Conservation (phyloP, 2,329 filamentous ascomycete species). For the Elsinoe arachidis region DNA sequence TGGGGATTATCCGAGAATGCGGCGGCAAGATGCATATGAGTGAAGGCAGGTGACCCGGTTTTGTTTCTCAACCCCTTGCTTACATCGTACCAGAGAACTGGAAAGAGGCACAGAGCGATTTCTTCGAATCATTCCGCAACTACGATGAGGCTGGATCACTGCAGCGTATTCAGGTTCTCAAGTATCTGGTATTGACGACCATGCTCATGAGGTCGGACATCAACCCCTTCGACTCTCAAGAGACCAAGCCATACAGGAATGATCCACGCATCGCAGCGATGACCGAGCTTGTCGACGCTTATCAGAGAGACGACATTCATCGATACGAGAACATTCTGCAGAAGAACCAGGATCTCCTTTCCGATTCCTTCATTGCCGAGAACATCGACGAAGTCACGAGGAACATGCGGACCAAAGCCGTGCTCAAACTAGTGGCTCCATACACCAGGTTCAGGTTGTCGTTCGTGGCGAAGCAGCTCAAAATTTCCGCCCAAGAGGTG, state of each 20-base stretch:
- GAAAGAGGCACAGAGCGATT: slow-evolving; percentile 94
- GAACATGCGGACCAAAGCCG: slow-evolving; percentile 94
- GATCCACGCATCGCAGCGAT: slow-evolving; percentile 93
- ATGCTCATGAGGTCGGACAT: slow-evolving; percentile 99
- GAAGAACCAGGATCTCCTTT: slow-evolving; percentile 78
- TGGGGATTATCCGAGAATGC: slow-evolving; percentile 97
- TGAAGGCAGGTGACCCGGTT: slow-evolving; percentile 46
- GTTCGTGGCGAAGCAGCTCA: slow-evolving; percentile 82
- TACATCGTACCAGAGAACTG: slow-evolving; percentile 63
- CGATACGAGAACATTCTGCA: slow-evolving; percentile 81
- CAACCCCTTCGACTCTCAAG: slow-evolving; percentile 97
- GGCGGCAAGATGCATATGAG: slow-evolving; percentile 99
- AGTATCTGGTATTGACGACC: slow-evolving; percentile 90
- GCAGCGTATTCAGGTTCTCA: slow-evolving; percentile 92
- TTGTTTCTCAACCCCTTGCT: slow-evolving; percentile 16
- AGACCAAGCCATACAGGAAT: slow-evolving; percentile 96
- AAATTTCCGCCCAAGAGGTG: slow-evolving; percentile 76
- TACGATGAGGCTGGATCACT: slow-evolving; percentile 97
- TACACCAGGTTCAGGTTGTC: slow-evolving; percentile 85
- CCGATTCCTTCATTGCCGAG: slow-evolving; percentile 92
- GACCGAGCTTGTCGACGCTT: slow-evolving; percentile 94
- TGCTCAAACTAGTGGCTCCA: slow-evolving; percentile 85
- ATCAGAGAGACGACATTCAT: slow-evolving; percentile 90
- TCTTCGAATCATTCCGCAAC: slow-evolving; percentile 97
- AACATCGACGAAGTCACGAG: slow-evolving; percentile 98